Conservation (phyloP, 1,284 basidiomycete species). For the Cutaneotrichosporon cutaneum region DNA sequence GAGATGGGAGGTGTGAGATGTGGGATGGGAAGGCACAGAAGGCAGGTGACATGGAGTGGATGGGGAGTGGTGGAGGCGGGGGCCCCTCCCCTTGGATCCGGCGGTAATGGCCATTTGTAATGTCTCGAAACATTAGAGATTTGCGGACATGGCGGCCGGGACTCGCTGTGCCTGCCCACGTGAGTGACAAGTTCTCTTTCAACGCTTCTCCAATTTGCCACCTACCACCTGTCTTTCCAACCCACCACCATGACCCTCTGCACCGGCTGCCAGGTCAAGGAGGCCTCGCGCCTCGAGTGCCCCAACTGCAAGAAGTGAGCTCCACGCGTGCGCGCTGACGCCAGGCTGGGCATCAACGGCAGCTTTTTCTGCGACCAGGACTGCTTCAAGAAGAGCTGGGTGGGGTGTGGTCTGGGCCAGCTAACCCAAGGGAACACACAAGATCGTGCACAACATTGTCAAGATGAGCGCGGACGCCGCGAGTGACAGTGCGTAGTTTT, state of each 20-base stretch:
- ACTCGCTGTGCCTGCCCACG: not conserved
- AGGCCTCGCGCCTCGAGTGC: conserved; percentile 52
- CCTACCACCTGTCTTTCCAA: not conserved
- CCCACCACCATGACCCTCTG: conserved; percentile 28
- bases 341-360: conserved; percentile 51
- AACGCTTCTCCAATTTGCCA: conserved; percentile 3
- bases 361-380: conserved; percentile 55
- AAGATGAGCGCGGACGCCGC: conserved; percentile 44
- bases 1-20: not conserved
- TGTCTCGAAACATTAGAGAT: no score
- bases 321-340: conserved; percentile 3
- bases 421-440: conserved; percentile 40
- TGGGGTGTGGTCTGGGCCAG: not conserved
- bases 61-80: not conserved
- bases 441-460: conserved; percentile 50
- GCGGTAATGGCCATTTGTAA: not conserved
- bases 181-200: not conserved
- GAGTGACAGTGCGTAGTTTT: conserved; percentile 33
- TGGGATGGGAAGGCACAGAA: not conserved
- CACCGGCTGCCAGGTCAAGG: conserved; percentile 48
- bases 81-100: not conserved
- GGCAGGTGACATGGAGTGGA: not conserved
- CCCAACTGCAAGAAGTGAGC: conserved; percentile 53
- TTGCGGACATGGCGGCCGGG: not conserved
- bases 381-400: conserved; percentile 55